phyloP scores from a whole-genome alignment of 257 asterid genomes.

The Rehmannia glutinosa region DNA sequence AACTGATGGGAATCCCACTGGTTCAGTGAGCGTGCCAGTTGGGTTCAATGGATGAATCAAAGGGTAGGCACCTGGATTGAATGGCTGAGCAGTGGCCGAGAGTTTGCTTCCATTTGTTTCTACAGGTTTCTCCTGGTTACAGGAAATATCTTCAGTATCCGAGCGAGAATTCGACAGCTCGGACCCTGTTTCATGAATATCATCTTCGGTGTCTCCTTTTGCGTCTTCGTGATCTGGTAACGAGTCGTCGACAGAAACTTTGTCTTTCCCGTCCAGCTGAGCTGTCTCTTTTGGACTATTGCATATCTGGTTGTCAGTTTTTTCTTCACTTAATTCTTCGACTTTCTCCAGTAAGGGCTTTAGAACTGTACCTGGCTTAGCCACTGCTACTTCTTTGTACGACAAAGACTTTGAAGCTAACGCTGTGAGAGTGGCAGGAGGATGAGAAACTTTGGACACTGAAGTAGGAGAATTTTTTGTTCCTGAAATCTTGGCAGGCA shows the following conservation, averaged over 20 bases:
- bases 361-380: slow-evolving; percentile 95
- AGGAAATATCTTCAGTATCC: background rate
- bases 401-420: slow-evolving; percentile 83
- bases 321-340: slow-evolving; percentile 66
- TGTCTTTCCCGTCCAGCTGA: slow-evolving; percentile 43
- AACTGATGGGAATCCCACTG: slow-evolving; percentile 70
- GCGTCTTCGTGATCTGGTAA: slow-evolving; percentile 38
- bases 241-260: slow-evolving; percentile 39
- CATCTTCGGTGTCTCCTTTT: slow-evolving; percentile 39
- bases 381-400: slow-evolving; percentile 93
- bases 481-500: slow-evolving; percentile 29
- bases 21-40: slow-evolving; percentile 56
- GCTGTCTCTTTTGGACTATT: slow-evolving; percentile 56
- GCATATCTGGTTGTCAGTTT: slow-evolving; percentile 49
- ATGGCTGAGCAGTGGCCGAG: background rate
- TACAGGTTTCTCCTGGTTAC: background rate
- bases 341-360: slow-evolving; percentile 89
- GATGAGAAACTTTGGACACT: slow-evolving; percentile 38
- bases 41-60: slow-evolving; percentile 12
- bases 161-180: background rate
- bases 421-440: slow-evolving; percentile 56
- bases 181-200: slow-evolving; percentile 37
- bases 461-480: slow-evolving; percentile 7
- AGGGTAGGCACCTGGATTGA: slow-evolving; percentile 52
- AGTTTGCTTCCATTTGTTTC: background rate